A percentile compares a stretch with the other conserved stretches of the same genome.
These are phyloP conservation scores for Fraxinus nigra DNA, from an alignment of 305 asterid genomes.

Conservation along the genomic window DNA sequence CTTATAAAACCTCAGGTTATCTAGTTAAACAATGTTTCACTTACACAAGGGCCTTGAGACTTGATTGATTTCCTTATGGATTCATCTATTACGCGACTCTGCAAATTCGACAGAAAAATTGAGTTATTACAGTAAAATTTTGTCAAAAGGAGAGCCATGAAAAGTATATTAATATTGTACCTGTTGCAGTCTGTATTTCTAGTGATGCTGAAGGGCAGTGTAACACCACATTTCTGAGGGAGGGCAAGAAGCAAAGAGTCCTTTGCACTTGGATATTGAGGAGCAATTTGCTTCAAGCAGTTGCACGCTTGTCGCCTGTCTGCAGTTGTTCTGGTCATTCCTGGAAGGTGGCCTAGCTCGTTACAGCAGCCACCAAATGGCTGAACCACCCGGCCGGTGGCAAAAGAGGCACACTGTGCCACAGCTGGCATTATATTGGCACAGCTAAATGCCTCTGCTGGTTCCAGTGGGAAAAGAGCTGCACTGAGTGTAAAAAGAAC, in stretches of 20 bases:
- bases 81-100: neutral
- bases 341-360: neutral
- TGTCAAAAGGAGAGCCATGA: neutral
- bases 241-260: neutral
- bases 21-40: neutral
- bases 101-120: neutral
- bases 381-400: neutral
- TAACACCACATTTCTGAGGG: neutral
- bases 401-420: neutral
- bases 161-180: neutral
- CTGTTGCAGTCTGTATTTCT: neutral
- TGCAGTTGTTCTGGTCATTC: neutral
- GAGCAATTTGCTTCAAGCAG: constrained; percentile 1
- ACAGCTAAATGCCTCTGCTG: neutral
- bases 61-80: neutral
- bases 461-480: neutral
- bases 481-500: neutral
- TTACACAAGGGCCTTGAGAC: neutral
- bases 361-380: neutral
- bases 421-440: neutral
- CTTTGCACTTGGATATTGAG: neutral
- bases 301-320: neutral
- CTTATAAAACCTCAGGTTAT: neutral
- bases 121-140: neutral
- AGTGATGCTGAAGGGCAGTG: neutral